Conservation (phyloP, 2,329 filamentous ascomycete genomes). For the Paracamarosporium sp. region DNA sequence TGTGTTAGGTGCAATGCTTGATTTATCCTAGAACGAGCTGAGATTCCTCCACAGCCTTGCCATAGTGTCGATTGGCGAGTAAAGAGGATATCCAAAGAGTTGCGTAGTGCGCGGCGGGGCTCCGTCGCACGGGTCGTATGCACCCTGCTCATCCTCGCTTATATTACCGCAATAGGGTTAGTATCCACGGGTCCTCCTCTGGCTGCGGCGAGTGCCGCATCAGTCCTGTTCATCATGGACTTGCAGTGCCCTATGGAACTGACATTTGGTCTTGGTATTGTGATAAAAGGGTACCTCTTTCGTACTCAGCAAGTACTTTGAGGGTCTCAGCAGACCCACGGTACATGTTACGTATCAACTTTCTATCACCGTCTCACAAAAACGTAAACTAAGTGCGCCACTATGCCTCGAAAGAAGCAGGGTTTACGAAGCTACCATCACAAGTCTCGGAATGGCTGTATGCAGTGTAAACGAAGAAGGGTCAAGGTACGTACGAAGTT, state of each 20-base stretch:
- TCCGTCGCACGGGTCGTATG: too few relatives aligned
- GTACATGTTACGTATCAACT: too few relatives aligned
- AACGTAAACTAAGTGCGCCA: not conserved
- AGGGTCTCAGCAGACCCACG: too few relatives aligned
- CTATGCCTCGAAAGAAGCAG: constrained; percentile 18
- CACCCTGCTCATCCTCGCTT: not conserved
- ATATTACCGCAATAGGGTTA: not conserved
- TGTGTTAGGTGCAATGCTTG: too few relatives aligned
- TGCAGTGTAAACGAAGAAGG: constrained; percentile 20
- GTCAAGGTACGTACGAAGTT: constrained; percentile 17
- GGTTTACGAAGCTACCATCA: constrained; percentile 19
- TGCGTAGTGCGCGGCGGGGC: too few relatives aligned
- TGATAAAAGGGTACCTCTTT: too few relatives aligned
- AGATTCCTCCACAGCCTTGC: too few relatives aligned
- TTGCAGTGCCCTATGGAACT: too few relatives aligned
- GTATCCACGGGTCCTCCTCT: not conserved
- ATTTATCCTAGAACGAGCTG: too few relatives aligned
- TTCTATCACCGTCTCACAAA: not conserved
- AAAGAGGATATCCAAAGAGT: too few relatives aligned
- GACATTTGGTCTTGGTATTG: not conserved
- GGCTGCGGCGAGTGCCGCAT: not conserved
- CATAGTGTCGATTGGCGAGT: too few relatives aligned
- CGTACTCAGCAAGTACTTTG: too few relatives aligned
- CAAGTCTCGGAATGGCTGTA: constrained; percentile 20
- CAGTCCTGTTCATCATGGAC: not conserved